Evolutionary conservation across 2,329 filamentous ascomycete species (phyloP), one percentile per base, ranked within the genome.

Genomic region (Lachnellula hyalina): DNA sequence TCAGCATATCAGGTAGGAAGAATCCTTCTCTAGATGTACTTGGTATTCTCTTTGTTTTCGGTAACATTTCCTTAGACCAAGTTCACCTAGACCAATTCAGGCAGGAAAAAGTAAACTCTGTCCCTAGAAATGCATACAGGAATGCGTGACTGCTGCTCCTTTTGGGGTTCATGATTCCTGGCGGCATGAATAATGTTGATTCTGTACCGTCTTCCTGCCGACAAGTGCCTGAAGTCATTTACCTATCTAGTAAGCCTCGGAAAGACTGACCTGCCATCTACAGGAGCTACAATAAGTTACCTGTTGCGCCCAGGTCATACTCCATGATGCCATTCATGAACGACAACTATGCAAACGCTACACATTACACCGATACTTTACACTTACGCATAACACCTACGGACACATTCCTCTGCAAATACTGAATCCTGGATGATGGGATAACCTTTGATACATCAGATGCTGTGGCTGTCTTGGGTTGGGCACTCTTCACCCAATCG

Each of bases 331-430:
- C 77, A 14, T 81, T 81, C 57, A 28, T 45, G 2, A 68, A 75
- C 23, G 77, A 78, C 25, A 79, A 77, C 1, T 79, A 75, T 23
- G 66, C 79, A 55, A 81, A 81, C 70, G 69, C 67, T 57, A 81
- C 78, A 1, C 76, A 80, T 59, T 74, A n/a, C n/a, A n/a, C n/a
- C n/a, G n/a, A n/a, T n/a, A n/a, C n/a, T n/a, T n/a, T n/a, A n/a
- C n/a, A n/a, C n/a, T n/a, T n/a, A n/a, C n/a, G n/a, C n/a, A n/a
- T n/a, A n/a, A n/a, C 63, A 75, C 75, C 2, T 79, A 77, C 59
- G n/a, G n/a, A n/a, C n/a, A 82, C 79, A 0, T 82, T 81, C 66
- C 72, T 81, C 38, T 82, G 79, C 62, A 67, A 71, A 46, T 70
- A 70, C 11, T 78, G 76, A 53, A 67, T 76, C 25, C 65, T 67